Conservation (phyloP, 129 eudicot species). For the Lonicera japonica region DNA sequence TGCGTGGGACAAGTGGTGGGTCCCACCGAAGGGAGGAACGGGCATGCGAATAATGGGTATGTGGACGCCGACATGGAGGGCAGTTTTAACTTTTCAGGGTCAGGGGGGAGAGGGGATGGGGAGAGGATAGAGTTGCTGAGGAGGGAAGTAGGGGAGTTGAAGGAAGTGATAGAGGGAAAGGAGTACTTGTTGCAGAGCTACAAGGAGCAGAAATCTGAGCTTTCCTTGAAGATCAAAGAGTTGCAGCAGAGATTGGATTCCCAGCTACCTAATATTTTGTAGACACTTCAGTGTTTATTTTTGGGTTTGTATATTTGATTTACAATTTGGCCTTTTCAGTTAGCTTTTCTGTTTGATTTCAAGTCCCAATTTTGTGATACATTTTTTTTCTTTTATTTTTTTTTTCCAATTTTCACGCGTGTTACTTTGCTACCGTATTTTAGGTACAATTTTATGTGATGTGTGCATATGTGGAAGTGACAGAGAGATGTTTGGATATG, state of each 20-base stretch:
- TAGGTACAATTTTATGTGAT: not conserved
- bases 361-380: not conserved
- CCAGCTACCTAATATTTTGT: conserved; percentile 73
- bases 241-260: conserved; percentile 82
- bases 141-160: conserved; percentile 62
- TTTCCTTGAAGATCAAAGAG: conserved; percentile 64
- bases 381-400: no score
- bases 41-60: conserved; percentile 46
- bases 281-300: conserved; percentile 17
- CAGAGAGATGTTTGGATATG: not conserved
- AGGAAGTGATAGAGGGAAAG: conserved; percentile 71
- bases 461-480: not conserved
- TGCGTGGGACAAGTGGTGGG: conserved; percentile 57
- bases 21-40: conserved; percentile 41
- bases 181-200: conserved; percentile 65
- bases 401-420: not conserved
- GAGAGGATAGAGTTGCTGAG: conserved; percentile 59
- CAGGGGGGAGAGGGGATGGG: conserved; percentile 12
- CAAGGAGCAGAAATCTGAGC: conserved; percentile 81
- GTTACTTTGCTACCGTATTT: not conserved
- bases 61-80: conserved; percentile 15
- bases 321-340: not conserved
- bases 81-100: no score
- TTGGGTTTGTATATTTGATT: not conserved
- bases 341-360: not conserved